Conservation (phyloP, 495 filamentous ascomycete genomes). For the Tuber aestivum region DNA sequence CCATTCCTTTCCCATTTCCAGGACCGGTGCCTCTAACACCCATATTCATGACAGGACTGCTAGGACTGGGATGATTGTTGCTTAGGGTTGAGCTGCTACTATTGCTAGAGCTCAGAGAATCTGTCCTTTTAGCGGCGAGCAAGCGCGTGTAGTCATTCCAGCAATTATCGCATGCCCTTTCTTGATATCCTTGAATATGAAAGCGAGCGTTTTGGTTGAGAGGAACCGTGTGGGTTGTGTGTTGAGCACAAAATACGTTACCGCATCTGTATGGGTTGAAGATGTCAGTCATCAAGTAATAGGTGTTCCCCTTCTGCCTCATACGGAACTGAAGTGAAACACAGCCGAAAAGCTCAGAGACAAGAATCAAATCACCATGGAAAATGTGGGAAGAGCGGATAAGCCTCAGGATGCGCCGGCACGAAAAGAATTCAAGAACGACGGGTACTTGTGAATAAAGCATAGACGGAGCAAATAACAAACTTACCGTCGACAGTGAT, state of each 20-base stretch:
- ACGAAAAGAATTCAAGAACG: neutral
- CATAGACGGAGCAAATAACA: neutral
- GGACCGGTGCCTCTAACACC: conserved; percentile 31
- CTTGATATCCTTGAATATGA: conserved; percentile 55
- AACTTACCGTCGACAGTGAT: conserved; percentile 61
- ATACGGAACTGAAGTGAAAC: neutral
- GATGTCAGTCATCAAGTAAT: conserved; percentile 19
- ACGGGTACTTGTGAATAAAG: neutral
- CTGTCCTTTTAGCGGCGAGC: conserved; percentile 32
- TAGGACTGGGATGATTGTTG: conserved; percentile 26
- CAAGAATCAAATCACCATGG: neutral
- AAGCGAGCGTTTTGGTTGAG: conserved; percentile 63
- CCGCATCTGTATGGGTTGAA: conserved; percentile 48
- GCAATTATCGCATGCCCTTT: conserved; percentile 60
- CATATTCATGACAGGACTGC: conserved; percentile 34
- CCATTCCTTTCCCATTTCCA: conserved; percentile 33
- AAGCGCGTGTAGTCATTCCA: conserved; percentile 50
- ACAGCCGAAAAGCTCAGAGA: neutral
- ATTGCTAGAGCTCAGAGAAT: conserved; percentile 42
- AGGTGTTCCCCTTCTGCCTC: neutral
- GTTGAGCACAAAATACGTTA: conserved; percentile 62
- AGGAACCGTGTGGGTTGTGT: conserved; percentile 53
- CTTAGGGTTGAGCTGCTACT: conserved; percentile 39
- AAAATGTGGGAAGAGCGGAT: neutral
- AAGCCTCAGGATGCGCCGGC: neutral